Conservation (phyloP, 768 basidiomycete genomes). For the Termitomyces sp. region DNA sequence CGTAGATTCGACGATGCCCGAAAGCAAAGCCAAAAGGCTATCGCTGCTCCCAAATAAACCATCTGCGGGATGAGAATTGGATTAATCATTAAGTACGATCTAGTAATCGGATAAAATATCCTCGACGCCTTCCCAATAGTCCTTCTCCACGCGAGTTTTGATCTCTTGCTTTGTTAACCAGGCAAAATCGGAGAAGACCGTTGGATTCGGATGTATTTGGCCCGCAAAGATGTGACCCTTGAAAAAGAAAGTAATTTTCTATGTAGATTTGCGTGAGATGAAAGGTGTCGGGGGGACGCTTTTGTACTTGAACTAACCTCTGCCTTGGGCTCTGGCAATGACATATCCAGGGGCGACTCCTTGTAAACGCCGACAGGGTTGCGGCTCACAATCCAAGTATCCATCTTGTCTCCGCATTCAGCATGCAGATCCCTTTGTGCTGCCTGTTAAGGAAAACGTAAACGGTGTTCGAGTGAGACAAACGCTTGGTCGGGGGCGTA, state of each 20-base stretch:
- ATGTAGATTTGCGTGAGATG: neutral
- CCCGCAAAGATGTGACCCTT: conserved; percentile 93
- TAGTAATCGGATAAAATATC: conserved; percentile 75
- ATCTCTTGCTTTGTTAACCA: conserved; percentile 96
- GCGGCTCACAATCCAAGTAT: conserved; percentile 89
- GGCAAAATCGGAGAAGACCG: conserved; percentile 67
- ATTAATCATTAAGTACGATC: conserved; percentile 14
- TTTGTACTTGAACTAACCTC: conserved; percentile 28
- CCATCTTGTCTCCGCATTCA: conserved; percentile 79
- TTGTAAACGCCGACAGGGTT: conserved; percentile 82
- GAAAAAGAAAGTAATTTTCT: conserved; percentile 85
- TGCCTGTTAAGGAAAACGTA: conserved; percentile 38
- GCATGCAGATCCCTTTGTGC: conserved; percentile 65
- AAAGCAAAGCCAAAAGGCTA: conserved; percentile 55
- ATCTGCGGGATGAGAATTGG: neutral
- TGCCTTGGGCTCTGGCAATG: conserved; percentile 19
- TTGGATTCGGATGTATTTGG: conserved; percentile 58
- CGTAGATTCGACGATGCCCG: conserved; percentile 88
- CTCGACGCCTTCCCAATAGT: conserved; percentile 75
- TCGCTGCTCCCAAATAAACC: conserved; percentile 42
- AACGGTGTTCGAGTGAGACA: neutral
- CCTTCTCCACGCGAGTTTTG: conserved; percentile 51
- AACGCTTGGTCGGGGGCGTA: conserved; percentile 21
- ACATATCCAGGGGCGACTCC: conserved; percentile 30
- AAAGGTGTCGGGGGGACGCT: neutral